Evolutionary conservation across 1,139 yeast genomes (phyloP).

Genomic region (Yamadazyma spencermartinsiae): DNA sequence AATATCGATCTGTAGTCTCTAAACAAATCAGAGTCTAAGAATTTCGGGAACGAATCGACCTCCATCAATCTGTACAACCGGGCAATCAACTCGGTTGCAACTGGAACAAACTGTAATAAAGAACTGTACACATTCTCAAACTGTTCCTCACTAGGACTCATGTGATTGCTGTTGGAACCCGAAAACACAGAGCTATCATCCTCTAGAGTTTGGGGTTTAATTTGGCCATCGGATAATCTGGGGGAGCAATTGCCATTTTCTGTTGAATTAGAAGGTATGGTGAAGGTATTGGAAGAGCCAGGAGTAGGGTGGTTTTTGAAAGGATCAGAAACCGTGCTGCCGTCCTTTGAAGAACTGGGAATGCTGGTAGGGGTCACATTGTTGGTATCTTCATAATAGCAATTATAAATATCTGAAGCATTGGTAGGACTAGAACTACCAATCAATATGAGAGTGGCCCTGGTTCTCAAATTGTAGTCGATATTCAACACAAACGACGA

Average conservation of each 20-base stretch:
- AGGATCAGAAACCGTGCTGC: no score
- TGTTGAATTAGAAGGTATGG: neutral
- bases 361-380: neutral
- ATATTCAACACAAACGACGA: slow-evolving; percentile 76
- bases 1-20: slow-evolving; percentile 10
- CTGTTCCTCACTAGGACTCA: slow-evolving; percentile 26
- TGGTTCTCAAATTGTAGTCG: slow-evolving; percentile 54
- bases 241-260: neutral
- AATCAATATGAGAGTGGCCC: slow-evolving; percentile 47
- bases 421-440: neutral
- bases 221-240: neutral
- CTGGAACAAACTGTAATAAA: slow-evolving; percentile 46
- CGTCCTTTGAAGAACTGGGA: neutral
- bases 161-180: slow-evolving; percentile 4
- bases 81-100: slow-evolving; percentile 32
- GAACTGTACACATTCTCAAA: slow-evolving; percentile 65
- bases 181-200: slow-evolving; percentile 5
- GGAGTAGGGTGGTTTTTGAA: neutral
- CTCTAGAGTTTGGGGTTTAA: neutral
- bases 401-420: neutral
- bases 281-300: neutral
- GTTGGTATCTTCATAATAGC: neutral
- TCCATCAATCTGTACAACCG: slow-evolving; percentile 63
- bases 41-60: slow-evolving; percentile 72
- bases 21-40: slow-evolving; percentile 39